Evolutionary conservation across 225 moss, liverwort and hornwort genomes (phyloP), one percentile per base, ranked within the genome.

Genomic region (Thuidium tamariscinum): DNA sequence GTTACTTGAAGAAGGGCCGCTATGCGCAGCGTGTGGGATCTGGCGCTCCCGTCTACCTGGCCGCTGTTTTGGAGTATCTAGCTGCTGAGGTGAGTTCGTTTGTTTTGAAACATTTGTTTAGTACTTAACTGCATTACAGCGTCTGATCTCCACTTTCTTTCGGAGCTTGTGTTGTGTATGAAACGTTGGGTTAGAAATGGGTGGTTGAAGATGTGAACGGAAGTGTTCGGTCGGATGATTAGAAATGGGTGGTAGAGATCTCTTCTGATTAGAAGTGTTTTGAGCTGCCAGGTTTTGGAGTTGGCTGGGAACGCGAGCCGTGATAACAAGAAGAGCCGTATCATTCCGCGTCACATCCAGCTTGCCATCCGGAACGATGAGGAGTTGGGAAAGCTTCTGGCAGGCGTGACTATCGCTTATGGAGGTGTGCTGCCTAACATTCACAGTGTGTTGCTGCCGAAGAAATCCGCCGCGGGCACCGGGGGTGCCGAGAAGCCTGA

Each of bases 251-350:
- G 11, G 23, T 56, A 4, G 19, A 2, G 21, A 17, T 7, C 0
- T 44, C 15, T 11, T 6, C 37, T 77, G 25, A 85, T 26, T 29
- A 2, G 13, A 36, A 5, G 1, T 21, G 1, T 42, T 16, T 25
- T 10, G 19, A 7, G 25, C 32, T 16, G 18, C 2, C 79, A 94
- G 91, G 94, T 94, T 36, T 65, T 94, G 23, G 91, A 94, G 88
- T 86, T 94, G 82, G 90, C 91, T 37, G 94, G 92, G 7, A 94
- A 91, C 46, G 90, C 92, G 0, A 92, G 94, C 82, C 79, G 91
- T 14, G 91, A 94, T 59, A 94, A 94, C n/a, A 92, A 90, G 84
- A 92, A 94, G 82, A 94, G 91, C 22, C 82, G 91, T 37, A 92
- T 94, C 13, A 94, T 91, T 48, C 92, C 91, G 6, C 86, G 92